Conservation (phyloP, 78 protist genomes). For the Dictyostelium purpureum region DNA sequence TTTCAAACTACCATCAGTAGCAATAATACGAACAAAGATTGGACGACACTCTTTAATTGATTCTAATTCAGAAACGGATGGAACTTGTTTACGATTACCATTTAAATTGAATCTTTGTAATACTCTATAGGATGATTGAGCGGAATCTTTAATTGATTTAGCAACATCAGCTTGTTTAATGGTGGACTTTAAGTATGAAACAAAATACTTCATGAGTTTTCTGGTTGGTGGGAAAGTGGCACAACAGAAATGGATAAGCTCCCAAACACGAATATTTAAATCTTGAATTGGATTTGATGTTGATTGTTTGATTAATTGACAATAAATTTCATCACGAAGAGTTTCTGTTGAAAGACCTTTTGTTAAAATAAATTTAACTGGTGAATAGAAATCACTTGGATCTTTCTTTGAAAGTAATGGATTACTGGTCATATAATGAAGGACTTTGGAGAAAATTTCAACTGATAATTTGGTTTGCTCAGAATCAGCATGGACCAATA, state of each 20-base stretch:
- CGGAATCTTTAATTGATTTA: slow-evolving; percentile 60
- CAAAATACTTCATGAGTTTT: slow-evolving; percentile 36
- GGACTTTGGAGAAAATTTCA: slow-evolving; percentile 30
- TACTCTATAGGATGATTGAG: not conserved
- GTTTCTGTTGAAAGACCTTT: slow-evolving; percentile 58
- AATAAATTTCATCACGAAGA: slow-evolving; percentile 77
- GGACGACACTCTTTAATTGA: slow-evolving; percentile 67
- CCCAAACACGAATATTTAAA: slow-evolving; percentile 64
- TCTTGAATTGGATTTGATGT: slow-evolving; percentile 61
- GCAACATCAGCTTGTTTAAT: slow-evolving; percentile 10
- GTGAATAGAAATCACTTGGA: slow-evolving; percentile 34
- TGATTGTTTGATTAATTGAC: slow-evolving; percentile 76
- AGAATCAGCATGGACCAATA: slow-evolving; percentile 10
- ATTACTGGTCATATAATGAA: slow-evolving; percentile 12
- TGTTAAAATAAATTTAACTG: slow-evolving; percentile 63
- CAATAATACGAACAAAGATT: slow-evolving; percentile 46
- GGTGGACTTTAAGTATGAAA: slow-evolving; percentile 38
- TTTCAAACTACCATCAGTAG: slow-evolving; percentile 48
- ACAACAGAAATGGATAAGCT: slow-evolving; percentile 54
- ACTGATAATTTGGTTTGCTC: slow-evolving; percentile 43
- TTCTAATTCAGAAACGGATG: slow-evolving; percentile 59
- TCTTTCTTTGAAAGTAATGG: slow-evolving; percentile 30
- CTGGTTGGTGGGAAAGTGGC: slow-evolving; percentile 62
- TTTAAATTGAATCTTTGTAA: slow-evolving; percentile 39
- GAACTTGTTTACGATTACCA: slow-evolving; percentile 54